These are phyloP conservation scores for Styphnolobium japonicum DNA, from an alignment of 306 rosid genomes.

Conservation along the genomic window DNA sequence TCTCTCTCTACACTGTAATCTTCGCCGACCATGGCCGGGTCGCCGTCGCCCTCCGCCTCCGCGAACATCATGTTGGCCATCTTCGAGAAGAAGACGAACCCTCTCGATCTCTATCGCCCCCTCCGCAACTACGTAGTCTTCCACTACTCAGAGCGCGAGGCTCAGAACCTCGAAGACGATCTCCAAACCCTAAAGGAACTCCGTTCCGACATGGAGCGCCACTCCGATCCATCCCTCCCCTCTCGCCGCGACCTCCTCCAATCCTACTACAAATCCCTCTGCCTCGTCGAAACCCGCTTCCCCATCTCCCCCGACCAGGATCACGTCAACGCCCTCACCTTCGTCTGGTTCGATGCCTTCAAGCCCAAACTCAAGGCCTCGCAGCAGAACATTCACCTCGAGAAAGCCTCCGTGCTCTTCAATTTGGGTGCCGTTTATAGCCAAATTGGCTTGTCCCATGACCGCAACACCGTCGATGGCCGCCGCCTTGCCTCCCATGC, in stretches of 20 bases:
- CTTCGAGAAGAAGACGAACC: slow-evolving; percentile 82
- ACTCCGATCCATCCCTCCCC: slow-evolving; percentile 78
- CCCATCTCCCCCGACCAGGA: slow-evolving; percentile 87
- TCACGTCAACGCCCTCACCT: slow-evolving; percentile 73
- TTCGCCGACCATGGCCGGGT: slow-evolving; percentile 68
- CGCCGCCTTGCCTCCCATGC: slow-evolving; percentile 79
- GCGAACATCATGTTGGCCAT: slow-evolving; percentile 87
- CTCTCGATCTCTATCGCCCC: slow-evolving; percentile 74
- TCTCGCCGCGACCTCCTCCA: slow-evolving; percentile 87
- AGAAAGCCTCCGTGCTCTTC: slow-evolving; percentile 84
- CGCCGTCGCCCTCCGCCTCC: slow-evolving; percentile 57
- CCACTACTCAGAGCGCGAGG: slow-evolving; percentile 97
- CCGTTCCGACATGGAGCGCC: slow-evolving; percentile 84
- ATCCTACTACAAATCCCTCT: slow-evolving; percentile 73
- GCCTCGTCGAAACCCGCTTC: slow-evolving; percentile 91
- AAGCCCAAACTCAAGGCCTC: slow-evolving; percentile 81
- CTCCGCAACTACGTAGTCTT: slow-evolving; percentile 83
- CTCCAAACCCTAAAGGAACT: slow-evolving; percentile 83
- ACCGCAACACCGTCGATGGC: slow-evolving; percentile 80
- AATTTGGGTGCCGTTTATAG: slow-evolving; percentile 88
- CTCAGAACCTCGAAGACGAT: slow-evolving; percentile 90
- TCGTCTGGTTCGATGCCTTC: slow-evolving; percentile 91
- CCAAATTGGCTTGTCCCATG: slow-evolving; percentile 82
- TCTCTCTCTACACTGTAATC: too few species aligned
- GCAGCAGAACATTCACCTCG: slow-evolving; percentile 94